Base-by-base conservation (phyloP, 2,329 filamentous ascomycete genomes). In the Calonectria multiphialidica region DNA sequence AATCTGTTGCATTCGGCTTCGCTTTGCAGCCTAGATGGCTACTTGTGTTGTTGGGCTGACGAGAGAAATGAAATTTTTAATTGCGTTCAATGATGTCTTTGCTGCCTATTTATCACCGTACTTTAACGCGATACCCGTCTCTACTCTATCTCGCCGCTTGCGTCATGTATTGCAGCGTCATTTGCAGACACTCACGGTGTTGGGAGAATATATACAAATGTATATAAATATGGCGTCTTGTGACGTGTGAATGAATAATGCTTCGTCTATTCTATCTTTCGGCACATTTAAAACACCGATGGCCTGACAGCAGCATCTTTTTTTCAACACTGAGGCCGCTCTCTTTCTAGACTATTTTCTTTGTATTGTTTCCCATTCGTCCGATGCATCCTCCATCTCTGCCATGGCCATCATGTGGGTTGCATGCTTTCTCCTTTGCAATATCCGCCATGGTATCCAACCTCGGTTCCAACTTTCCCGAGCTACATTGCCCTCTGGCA, bases 11-110 rank as follows among this genome's bases (percentile, higher is more conserved):
- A 44, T 40, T 40, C 35, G 47, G 18, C n/a, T 62, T 68, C 44
- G 12, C 37, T 18, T 35, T 12, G 35, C 30, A 40, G 66, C 66
- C 64, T 42, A 62, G 64, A 66, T n/a, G 50, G 55, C 66, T 68
- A 12, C 16, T 3, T 61, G 42, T 25, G 30, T 25, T 49, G 25
- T 40, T 4, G 37, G 25, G 35, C 13, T 37, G 42, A 45, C 25
- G 37, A 53, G 53, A 30, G n/a, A 42, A 47, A 67, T 47, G 47
- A 50, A n/a, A 44, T 16, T 18, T 4, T 59, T 21, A 33, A 44
- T 44, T 45, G 53, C 35, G 40, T 33, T 33, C 33, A 63, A 33
- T 16, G 13, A 33, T 40, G 21, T 37, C 7, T 28, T 59, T 40
- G 18, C 23, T n/a, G n/a, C 1, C 50, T 25, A 13, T 18, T 23